These are phyloP conservation scores for Penicillium crystallinum DNA, from an alignment of 495 filamentous ascomycete genomes.

Conservation along the genomic window DNA sequence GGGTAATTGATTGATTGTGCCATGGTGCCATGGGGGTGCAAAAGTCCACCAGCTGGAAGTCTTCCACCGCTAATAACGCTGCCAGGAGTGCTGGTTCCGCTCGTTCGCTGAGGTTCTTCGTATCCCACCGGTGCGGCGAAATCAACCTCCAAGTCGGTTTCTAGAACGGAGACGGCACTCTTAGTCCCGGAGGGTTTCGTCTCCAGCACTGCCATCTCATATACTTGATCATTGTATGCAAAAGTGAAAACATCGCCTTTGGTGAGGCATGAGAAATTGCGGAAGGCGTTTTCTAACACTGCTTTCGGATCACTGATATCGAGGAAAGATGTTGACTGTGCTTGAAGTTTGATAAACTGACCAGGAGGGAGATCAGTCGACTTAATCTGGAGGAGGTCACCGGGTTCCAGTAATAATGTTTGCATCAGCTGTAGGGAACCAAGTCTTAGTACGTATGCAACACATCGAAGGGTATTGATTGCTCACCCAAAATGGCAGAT, in stretches of 20 bases:
- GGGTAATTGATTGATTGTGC: slow-evolving; percentile 95
- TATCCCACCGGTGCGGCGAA: slow-evolving; percentile 93
- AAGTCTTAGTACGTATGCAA: slow-evolving; percentile 6
- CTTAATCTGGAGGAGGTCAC: slow-evolving; percentile 91
- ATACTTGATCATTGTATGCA: slow-evolving; percentile 87
- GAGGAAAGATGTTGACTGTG: slow-evolving; percentile 84
- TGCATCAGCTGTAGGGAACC: slow-evolving; percentile 71
- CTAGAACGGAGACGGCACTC: slow-evolving; percentile 81
- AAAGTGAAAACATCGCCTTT: slow-evolving; percentile 93
- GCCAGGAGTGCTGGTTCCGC: slow-evolving; percentile 62
- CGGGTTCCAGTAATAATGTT: slow-evolving; percentile 79
- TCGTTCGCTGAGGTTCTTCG: slow-evolving; percentile 65
- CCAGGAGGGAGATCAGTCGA: slow-evolving; percentile 87
- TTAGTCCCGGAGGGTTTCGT: slow-evolving; percentile 75
- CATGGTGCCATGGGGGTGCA: slow-evolving; percentile 88
- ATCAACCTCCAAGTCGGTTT: slow-evolving; percentile 92
- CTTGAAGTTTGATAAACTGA: slow-evolving; percentile 89
- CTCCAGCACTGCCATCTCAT: slow-evolving; percentile 87
- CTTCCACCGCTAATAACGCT: slow-evolving; percentile 53
- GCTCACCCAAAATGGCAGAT: slow-evolving; percentile 89
- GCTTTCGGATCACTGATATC: slow-evolving; percentile 97
- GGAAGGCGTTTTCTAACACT: slow-evolving; percentile 93
- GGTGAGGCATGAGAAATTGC: slow-evolving; percentile 88
- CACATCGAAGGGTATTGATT: background rate
- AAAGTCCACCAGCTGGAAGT: slow-evolving; percentile 62